Evolutionary conservation across 2,329 filamentous ascomycete species (phyloP), one percentile per base, ranked within the genome.

Genomic region (Cryphonectria parasitica): DNA sequence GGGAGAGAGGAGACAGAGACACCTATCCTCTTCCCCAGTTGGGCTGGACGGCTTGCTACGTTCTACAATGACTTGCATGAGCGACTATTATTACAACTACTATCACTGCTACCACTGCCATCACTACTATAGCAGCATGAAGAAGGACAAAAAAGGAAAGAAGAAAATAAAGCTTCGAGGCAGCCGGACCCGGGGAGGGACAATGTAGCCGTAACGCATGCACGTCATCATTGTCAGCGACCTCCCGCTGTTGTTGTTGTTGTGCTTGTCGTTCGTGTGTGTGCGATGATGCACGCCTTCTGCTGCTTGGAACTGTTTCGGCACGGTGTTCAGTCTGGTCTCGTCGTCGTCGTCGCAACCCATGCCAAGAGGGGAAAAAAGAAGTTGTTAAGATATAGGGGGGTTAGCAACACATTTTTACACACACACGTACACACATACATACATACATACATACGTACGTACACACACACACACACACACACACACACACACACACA

Each of bases 151-250:
- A 8, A 10, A 7, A 11, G 7, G 7, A 45, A 17, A 45, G 22
- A 17, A 15, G 13, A 22, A 45, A 49, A 22, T n/a, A n/a, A 58
- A 41, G 34, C 49, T 45, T 64, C 58, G 67, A 63, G 34, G 58
- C 36, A 31, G 49, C 45, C 66, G 67, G 58, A 60, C 56, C 25
- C 65, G 64, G 49, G 64, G 45, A 56, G 54, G 63, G 31, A 66
- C 58, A 58, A 69, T 67, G 70, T 49, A 71, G 65, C 67, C 63
- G 67, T 71, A 52, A 68, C 67, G 22, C 52, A 8, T 22, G 28
- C 45, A 65, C 43, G 45, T 17, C n/a, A 19, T 45, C 34, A 31
- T 31, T 17, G n/a, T n/a, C 64, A 41, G 31, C 39, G 49, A 8
- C 45, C 56, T 58, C 19, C 36, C 19, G 62, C 67, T 54, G 43